Percentiles rank a stretch among this genome's conserved stretches.
phyloP scores from a whole-genome alignment of 495 filamentous ascomycete species.

The Thermochaetoides thermophila region DNA sequence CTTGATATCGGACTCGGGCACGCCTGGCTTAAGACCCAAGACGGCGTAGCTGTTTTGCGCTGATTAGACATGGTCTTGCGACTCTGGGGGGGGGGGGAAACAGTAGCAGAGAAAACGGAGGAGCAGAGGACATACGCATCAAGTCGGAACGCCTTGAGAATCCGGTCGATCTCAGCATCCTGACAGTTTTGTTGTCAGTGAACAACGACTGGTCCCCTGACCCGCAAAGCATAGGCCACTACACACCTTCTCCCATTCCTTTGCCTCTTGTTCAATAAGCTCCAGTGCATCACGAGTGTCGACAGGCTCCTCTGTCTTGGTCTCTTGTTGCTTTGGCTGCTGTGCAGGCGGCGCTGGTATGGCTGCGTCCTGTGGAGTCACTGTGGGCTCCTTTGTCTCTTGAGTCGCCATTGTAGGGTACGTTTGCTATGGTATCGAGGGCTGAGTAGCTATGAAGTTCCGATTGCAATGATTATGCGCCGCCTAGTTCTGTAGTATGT shows the following conservation, averaged over 20 bases:
- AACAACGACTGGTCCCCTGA: neutral
- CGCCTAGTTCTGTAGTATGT: too few species aligned
- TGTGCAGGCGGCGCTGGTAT: too few species aligned
- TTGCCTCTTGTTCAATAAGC: slow-evolving; percentile 69
- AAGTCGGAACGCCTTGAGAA: slow-evolving; percentile 75
- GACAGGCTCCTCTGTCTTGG: slow-evolving; percentile 12
- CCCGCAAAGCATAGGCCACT: neutral
- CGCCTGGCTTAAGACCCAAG: slow-evolving; percentile 88
- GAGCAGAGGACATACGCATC: slow-evolving; percentile 51
- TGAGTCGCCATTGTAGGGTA: too few species aligned
- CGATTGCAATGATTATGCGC: too few species aligned
- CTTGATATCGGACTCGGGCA: slow-evolving; percentile 94
- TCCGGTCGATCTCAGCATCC: slow-evolving; percentile 94
- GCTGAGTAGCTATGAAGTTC: too few species aligned
- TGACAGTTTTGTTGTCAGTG: slow-evolving; percentile 19
- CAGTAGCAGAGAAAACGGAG: neutral
- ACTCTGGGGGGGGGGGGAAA: neutral
- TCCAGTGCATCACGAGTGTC: slow-evolving; percentile 53
- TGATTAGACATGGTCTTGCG: too few species aligned
- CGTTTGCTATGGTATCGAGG: too few species aligned
- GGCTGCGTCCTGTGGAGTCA: too few species aligned
- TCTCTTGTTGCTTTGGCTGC: too few species aligned
- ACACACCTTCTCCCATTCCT: slow-evolving; percentile 69
- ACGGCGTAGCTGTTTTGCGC: slow-evolving; percentile 78
- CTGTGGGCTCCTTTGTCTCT: too few species aligned